These are phyloP conservation scores for Austroboletus niveus DNA, from an alignment of 1,284 basidiomycete genomes.

Conservation along the genomic window DNA sequence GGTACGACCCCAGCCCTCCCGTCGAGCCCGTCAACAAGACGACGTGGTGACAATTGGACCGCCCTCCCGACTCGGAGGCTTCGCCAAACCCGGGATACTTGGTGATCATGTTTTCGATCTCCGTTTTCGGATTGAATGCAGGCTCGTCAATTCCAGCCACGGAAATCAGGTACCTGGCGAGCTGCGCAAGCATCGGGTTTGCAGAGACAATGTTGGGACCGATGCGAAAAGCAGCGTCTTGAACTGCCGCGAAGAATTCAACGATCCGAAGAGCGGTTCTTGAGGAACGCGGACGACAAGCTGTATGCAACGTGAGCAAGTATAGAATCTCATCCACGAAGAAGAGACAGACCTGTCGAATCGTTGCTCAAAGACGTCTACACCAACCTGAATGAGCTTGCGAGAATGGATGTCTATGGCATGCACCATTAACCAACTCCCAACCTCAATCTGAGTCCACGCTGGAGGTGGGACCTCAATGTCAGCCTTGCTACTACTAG, in stretches of 20 bases:
- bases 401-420: conserved; percentile 21
- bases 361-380: conserved; percentile 28
- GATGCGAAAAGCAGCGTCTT: conserved; percentile 14
- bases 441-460: conserved; percentile 16
- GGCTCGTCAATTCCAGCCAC: neutral
- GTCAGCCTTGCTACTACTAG: conserved; percentile 8
- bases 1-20: conserved; percentile 30
- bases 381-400: conserved; percentile 6
- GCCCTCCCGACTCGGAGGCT: neutral
- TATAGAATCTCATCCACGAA: neutral
- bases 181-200: conserved; percentile 22
- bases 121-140: neutral
- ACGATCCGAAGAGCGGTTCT: conserved; percentile 21
- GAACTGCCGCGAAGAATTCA: conserved; percentile 10
- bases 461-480: conserved; percentile 5
- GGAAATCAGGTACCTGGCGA: conserved; percentile 15
- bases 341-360: conserved; percentile 27
- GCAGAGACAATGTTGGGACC: conserved; percentile 29
- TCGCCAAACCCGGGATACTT: neutral
- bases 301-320: neutral
- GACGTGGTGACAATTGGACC: conserved; percentile 3
- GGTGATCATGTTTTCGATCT: too few relatives aligned
- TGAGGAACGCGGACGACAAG: conserved; percentile 22
- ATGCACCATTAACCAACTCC: conserved; percentile 29
- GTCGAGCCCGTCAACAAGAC: conserved; percentile 34